A percentile compares a stretch with the other conserved stretches of the same genome.
These are phyloP conservation scores for Hemileia vastatrix DNA, from an alignment of 1,284 basidiomycete species.

Conservation along the genomic window DNA sequence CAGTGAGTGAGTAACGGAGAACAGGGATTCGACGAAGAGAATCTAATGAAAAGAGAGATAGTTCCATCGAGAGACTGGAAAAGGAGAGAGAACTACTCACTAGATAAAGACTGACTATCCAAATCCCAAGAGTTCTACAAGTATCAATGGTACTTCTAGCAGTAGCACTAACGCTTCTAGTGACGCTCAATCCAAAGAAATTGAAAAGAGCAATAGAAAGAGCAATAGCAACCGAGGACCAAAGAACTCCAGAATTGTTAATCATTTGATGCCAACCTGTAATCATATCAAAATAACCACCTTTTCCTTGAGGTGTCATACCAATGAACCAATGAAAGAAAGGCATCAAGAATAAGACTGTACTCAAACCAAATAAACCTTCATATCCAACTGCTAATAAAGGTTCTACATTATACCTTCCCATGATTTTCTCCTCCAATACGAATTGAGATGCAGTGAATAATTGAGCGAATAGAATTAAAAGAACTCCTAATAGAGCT, in stretches of 20 bases:
- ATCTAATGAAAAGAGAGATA: too few species aligned
- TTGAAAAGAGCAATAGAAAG: slow-evolving; percentile 84
- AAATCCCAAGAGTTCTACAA: slow-evolving; percentile 86
- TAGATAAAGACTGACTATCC: too few species aligned
- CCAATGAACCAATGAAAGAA: slow-evolving; percentile 53
- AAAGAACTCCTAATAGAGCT: slow-evolving; percentile 60
- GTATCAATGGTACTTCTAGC: slow-evolving; percentile 84
- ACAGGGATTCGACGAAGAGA: too few species aligned
- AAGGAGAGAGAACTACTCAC: too few species aligned
- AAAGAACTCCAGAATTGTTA: slow-evolving; percentile 64
- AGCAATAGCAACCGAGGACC: slow-evolving; percentile 57
- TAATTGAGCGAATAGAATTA: slow-evolving; percentile 91
- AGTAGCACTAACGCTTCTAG: slow-evolving; percentile 76
- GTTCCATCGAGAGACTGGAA: too few species aligned
- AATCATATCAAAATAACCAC: slow-evolving; percentile 82
- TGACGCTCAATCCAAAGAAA: slow-evolving; percentile 87
- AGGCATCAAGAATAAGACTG: slow-evolving; percentile 64
- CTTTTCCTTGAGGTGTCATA: slow-evolving; percentile 50
- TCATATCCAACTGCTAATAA: slow-evolving; percentile 89
- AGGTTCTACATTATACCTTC: slow-evolving; percentile 72
- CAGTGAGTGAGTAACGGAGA: too few species aligned
- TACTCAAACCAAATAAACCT: slow-evolving; percentile 77
- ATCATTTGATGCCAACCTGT: slow-evolving; percentile 86
- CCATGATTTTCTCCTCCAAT: slow-evolving; percentile 90
- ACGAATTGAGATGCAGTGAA: slow-evolving; percentile 89